Base-by-base conservation (phyloP, 2,329 filamentous ascomycete genomes). In the Fusarium sp. region DNA sequence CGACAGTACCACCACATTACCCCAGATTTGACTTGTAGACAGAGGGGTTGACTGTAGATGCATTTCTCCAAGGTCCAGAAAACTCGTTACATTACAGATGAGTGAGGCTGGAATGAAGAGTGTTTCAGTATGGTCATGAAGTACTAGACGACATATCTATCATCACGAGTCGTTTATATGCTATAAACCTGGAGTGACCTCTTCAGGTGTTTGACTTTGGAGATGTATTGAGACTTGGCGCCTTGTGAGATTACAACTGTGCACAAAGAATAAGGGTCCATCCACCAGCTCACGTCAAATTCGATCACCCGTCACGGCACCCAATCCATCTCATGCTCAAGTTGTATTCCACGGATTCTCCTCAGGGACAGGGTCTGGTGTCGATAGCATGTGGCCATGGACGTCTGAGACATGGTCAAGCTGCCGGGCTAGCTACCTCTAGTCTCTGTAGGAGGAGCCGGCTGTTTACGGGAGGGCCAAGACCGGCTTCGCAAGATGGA, bases 341-440 rank as follows among this genome's bases (percentile, higher is more conserved):
- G 40, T 39, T 47, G 6, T 35, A 45, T 38, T n/a, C 12, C 34
- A 25, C 6, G 32, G 44, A 46, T 55, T 41, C 38, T 28, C 29
- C 22, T 32, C 49, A 64, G 54, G 53, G 52, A 56, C 56, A 55
- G 56, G 64, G 64, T 68, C 67, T 58, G 50, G 29, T 65, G 65
- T 60, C 41, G 32, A 47, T 35, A 19, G 38, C 64, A 68, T 69
- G 62, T 65, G 67, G 59, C 47, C 36, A 29, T 34, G 31, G 24
- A 35, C 19, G 49, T 59, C 47, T 61, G 55, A 69, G 67, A 69
- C 67, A 69, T 36, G 44, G 10, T 32, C 67, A 69, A 39, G 44
- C 13, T 32, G 35, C 36, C 19, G 10, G 35, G 57, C 22, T 60
- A 43, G 55, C 39, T 22, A 44, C 42, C 34, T 13, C 15, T 15